Evolutionary conservation across 2,329 filamentous ascomycete genomes (phyloP).

Genomic region (Rosellinia necatrix): DNA sequence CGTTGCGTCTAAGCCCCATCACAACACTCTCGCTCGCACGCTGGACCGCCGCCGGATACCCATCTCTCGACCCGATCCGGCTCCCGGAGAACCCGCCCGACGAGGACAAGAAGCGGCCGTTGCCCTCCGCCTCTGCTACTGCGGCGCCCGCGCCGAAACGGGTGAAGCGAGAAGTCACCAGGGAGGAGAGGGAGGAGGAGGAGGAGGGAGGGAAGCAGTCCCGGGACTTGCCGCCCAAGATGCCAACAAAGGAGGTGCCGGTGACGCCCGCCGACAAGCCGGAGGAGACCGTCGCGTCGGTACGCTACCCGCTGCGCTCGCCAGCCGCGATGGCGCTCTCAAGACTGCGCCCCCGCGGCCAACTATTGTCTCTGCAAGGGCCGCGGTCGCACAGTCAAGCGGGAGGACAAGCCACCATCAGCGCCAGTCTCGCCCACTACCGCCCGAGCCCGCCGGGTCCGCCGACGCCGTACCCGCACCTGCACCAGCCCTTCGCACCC

Average conservation of each 20-base stretch:
- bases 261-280: neutral
- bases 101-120: slow-evolving; percentile 9
- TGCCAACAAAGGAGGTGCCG: neutral
- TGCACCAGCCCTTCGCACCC: neutral
- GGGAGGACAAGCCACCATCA: neutral
- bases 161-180: neutral
- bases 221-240: neutral
- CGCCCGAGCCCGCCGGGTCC: neutral
- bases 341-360: neutral
- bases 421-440: neutral
- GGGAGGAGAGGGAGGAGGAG: neutral
- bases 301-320: slow-evolving; percentile 24
- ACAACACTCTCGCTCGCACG: slow-evolving; percentile 31
- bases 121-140: neutral
- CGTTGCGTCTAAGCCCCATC: slow-evolving; percentile 20
- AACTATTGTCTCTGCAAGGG: slow-evolving; percentile 7
- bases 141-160: neutral
- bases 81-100: slow-evolving; percentile 15
- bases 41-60: slow-evolving; percentile 5
- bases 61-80: slow-evolving; percentile 11
- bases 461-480: slow-evolving; percentile 6
- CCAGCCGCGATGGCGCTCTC: slow-evolving; percentile 15
- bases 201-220: neutral
- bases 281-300: slow-evolving; percentile 9
- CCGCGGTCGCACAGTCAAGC: neutral